A percentile compares a stretch with the other conserved stretches of the same genome.
phyloP scores from a whole-genome alignment of 768 basidiomycete species.

The Termitomyces sp. region DNA sequence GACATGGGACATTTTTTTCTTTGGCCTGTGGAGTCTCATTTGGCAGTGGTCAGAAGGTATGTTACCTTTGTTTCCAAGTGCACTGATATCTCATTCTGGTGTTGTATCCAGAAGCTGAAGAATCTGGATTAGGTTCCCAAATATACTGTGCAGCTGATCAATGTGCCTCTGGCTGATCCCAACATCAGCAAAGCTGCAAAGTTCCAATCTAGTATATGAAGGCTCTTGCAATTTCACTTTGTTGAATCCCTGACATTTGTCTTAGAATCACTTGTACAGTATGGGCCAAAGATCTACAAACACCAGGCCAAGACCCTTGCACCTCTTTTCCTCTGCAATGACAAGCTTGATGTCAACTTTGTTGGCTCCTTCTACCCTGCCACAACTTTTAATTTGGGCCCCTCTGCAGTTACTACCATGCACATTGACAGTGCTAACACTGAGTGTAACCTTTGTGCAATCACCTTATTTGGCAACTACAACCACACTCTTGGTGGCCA shows the following conservation, averaged over 20 bases:
- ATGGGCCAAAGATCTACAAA: not conserved
- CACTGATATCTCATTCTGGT: not conserved
- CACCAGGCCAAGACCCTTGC: not conserved
- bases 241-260: too few relatives aligned
- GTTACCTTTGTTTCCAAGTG: not conserved
- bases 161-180: too few relatives aligned
- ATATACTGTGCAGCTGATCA: not conserved
- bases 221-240: too few relatives aligned
- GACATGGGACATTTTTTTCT: not conserved
- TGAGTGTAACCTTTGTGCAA: not conserved
- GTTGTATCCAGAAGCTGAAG: not conserved
- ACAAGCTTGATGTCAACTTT: too few relatives aligned
- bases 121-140: not conserved
- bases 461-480: not conserved
- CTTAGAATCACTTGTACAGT: not conserved
- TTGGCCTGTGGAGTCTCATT: not conserved
- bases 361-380: too few relatives aligned
- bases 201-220: not conserved
- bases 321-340: too few relatives aligned
- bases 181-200: not conserved
- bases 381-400: not conserved
- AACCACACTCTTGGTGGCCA: not conserved
- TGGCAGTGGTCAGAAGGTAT: not conserved
- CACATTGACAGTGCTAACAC: not conserved
- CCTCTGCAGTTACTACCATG: not conserved